Evolutionary conservation across 164 flowering plant genomes (phyloP), one percentile per base, ranked within the genome.

Genomic region (Piper betle): DNA sequence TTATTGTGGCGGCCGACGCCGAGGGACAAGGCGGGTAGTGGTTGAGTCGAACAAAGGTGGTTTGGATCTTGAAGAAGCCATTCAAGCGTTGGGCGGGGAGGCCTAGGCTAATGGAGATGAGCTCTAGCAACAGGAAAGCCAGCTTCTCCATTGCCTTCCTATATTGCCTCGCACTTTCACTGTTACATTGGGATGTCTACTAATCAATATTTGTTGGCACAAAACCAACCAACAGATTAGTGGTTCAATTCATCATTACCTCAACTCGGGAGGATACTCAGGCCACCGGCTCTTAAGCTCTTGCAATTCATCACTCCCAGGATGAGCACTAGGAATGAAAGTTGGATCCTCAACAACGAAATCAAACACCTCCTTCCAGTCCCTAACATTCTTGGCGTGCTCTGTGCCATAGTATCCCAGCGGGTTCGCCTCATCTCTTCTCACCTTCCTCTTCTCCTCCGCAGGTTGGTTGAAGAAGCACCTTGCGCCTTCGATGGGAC

Each of bases 321-420:
- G 75, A 37, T 25, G 69, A 0, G 82, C 78, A 9, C 78, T 77
- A 0, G 88, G 82, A 5, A 80, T 17, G 10, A 81, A 6, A 1
- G 70, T 68, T 1, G 78, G 75, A 60, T 74, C 74, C 33, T 58
- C 41, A 20, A 68, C 71, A 11, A 62, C 59, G 53, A 68, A 78
- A 58, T 87, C 94, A 53, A 84, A 81, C 16, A 84, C 85, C 66
- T 87, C 83, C 43, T 85, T 85, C 91, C 91, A 85, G 56, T 85
- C 91, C 50, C 91, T 80, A 0, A 85, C 88, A 57, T 82, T 83
- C 58, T 85, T 85, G 3, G 91, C 83, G 48, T 77, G 75, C 75
- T 85, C 88, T 2, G 74, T 43, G n/a, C 81, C 88, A 58, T 81
- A 71, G 54, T 71, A 86, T 5, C 92, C 92, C 73, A 75, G 4